These are phyloP conservation scores for Candida sonorensis DNA, from an alignment of 805 yeast genomes.

Conservation along the genomic window DNA sequence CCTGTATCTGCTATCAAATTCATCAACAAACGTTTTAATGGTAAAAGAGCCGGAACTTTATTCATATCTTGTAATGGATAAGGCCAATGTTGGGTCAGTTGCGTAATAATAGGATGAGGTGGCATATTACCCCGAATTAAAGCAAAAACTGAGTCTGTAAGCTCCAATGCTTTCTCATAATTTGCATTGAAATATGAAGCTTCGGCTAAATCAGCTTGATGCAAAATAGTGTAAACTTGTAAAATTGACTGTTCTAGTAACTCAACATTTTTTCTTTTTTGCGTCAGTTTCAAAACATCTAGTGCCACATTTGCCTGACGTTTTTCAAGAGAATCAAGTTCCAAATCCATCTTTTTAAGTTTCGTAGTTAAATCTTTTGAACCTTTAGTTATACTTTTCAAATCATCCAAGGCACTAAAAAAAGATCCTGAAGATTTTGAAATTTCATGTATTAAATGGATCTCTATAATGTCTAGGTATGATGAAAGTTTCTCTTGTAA, in stretches of 20 bases:
- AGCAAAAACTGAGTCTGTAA: constrained; percentile 49
- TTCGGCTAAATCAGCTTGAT: constrained; percentile 45
- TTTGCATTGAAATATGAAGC: constrained; percentile 36
- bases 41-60: constrained; percentile 41
- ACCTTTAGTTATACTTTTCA: constrained; percentile 53
- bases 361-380: constrained; percentile 45
- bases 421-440: constrained; percentile 80
- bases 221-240: constrained; percentile 42
- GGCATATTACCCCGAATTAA: constrained; percentile 49
- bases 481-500: constrained; percentile 75
- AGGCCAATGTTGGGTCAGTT: constrained; percentile 36
- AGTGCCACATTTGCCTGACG: constrained; percentile 46
- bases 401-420: constrained; percentile 75
- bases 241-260: constrained; percentile 54
- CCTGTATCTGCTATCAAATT: constrained; percentile 61
- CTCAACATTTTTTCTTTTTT: constrained; percentile 52
- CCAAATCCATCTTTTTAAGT: constrained; percentile 38
- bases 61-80: constrained; percentile 36
- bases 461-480: constrained; percentile 80
- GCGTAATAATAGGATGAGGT: constrained; percentile 20
- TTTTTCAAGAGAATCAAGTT: constrained; percentile 39
- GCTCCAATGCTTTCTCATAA: constrained; percentile 48
- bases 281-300: constrained; percentile 40
- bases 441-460: constrained; percentile 73
- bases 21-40: constrained; percentile 45